Conservation (phyloP, 192 early-diverging fungal genomes). For the Neocallimastix lanati region DNA sequence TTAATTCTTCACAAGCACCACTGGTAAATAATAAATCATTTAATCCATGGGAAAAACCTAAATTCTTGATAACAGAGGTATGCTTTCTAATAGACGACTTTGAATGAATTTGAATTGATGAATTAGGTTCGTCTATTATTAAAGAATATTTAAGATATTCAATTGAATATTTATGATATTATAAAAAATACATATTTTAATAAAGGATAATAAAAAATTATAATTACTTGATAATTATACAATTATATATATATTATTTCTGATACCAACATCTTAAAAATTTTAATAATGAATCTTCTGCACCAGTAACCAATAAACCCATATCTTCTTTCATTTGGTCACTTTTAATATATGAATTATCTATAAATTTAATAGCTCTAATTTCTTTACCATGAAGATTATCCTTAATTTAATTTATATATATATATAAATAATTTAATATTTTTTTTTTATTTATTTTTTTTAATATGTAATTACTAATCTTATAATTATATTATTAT, state of each 20-base stretch:
- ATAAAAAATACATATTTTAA: no score
- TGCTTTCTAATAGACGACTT: constrained; percentile 16
- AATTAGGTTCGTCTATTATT: neutral
- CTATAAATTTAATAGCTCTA: constrained; percentile 26
- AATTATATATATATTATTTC: no score
- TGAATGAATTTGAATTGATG: neutral
- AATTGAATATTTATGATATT: no score
- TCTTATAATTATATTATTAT: no score
- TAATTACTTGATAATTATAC: no score
- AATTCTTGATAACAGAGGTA: constrained; percentile 26
- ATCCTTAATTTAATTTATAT: no score
- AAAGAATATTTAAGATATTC: no score
- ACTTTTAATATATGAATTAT: neutral
- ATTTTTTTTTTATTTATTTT: no score
- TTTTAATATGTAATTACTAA: no score
- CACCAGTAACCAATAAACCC: constrained; percentile 1
- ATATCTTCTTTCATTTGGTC: neutral
- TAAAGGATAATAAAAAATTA: no score
- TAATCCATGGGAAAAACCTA: constrained; percentile 15
- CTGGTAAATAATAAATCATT: constrained; percentile 31
- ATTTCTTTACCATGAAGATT: constrained; percentile 46
- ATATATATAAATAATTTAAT: no score
- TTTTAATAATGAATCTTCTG: constrained; percentile 15
- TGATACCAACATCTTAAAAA: constrained; percentile 6
- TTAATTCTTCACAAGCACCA: constrained; percentile 40